Evolutionary conservation across 1,284 basidiomycete species (phyloP), one percentile per base, ranked within the genome.

Genomic region (Rhizoctonia solani): DNA sequence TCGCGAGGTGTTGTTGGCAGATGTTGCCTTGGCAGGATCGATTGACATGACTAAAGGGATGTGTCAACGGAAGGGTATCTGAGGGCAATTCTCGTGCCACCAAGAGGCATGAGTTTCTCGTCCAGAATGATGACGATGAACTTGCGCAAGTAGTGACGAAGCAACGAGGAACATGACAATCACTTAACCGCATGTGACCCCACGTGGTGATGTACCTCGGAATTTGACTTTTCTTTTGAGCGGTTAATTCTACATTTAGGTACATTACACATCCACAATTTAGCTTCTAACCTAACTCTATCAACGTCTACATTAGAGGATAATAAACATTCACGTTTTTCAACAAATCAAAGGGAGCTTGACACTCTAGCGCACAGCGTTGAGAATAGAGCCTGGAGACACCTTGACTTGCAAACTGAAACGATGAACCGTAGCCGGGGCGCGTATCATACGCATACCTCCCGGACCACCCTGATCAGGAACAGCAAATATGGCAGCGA

Each of bases 331-430:
- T n/a, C n/a, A n/a, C n/a, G n/a, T n/a, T n/a, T n/a, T n/a, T n/a
- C n/a, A n/a, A n/a, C n/a, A n/a, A n/a, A n/a, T 39, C 37, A 39
- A 16, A 39, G 37, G 8, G 37, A 46, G 13, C 47, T 63, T n/a
- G n/a, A n/a, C n/a, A n/a, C n/a, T n/a, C n/a, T 47, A 63, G 34
- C 59, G 59, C 21, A 63, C 59, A n/a, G 59, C 59, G 47, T 63
- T 63, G 9, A 63, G 34, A 39, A 63, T 63, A n/a, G 59, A 63
- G 2, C 59, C 59, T 19, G 59, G 59, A n/a, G 59, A 63, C n/a
- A 63, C 59, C 25, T 63, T 63, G 11, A 63, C 59, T 19, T 63
- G 59, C 34, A 63, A 63, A 37, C 59, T 63, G 39, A 63, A 63
- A 39, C 59, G 59, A 27, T 63, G 59, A 23, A 63, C 59, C 13